A percentile compares a stretch with the other conserved stretches of the same genome.
These are phyloP conservation scores for Colletotrichum sp. DNA, from an alignment of 2,329 filamentous ascomycete species.

Conservation along the genomic window DNA sequence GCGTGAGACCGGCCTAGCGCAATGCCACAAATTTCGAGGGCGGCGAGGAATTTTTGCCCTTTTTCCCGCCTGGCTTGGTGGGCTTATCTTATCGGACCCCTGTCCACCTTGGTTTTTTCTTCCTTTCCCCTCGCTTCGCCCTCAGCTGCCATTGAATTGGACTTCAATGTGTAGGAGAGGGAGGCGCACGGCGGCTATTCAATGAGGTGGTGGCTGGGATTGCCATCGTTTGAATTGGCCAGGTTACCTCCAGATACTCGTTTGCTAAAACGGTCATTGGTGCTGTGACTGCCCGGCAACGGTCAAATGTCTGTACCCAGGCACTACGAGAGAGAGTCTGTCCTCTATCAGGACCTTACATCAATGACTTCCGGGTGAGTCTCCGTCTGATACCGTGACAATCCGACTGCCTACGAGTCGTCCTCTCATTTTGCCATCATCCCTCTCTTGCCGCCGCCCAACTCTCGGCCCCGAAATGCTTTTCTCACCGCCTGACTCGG, in stretches of 20 bases:
- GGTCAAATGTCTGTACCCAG: not conserved
- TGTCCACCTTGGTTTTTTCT: not conserved
- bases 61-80: conserved; percentile 7
- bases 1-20: conserved; percentile 5
- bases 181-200: not conserved
- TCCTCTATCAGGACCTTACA: not conserved
- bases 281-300: not conserved
- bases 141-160: not conserved
- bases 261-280: not conserved
- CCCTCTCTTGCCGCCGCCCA: not conserved
- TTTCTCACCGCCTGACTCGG: conserved; percentile 20
- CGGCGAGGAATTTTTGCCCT: conserved; percentile 15
- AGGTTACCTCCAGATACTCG: not conserved
- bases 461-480: not conserved
- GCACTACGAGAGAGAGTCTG: not conserved
- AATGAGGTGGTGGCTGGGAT: not conserved
- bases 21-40: conserved; percentile 17
- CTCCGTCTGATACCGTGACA: not conserved
- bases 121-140: not conserved
- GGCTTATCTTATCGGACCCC: conserved; percentile 20
- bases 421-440: not conserved
- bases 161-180: not conserved
- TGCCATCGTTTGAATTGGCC: not conserved
- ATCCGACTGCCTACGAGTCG: not conserved
- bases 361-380: not conserved